Evolutionary conservation across 148 eudicot species (phyloP).

Genomic region (Euryodendron excelsum): DNA sequence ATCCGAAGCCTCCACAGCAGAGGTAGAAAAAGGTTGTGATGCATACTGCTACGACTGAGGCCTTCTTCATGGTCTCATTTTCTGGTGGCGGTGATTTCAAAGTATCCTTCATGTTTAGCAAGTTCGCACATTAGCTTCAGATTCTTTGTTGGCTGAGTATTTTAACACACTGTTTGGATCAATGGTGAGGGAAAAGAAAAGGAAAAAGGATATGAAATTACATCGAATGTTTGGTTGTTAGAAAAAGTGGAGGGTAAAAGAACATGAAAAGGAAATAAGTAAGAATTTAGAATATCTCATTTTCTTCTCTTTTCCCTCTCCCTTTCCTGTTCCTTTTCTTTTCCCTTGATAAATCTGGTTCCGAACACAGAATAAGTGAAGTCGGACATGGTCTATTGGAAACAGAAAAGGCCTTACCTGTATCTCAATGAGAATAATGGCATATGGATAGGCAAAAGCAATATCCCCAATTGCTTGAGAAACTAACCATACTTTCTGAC

Average conservation of each 20-base stretch:
- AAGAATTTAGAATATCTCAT: no score
- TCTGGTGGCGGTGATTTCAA: constrained; percentile 49
- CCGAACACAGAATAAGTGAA: no score
- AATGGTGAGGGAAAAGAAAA: no score
- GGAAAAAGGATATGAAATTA: no score
- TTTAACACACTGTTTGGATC: no score
- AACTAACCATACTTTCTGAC: constrained; percentile 51
- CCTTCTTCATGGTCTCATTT: constrained; percentile 65
- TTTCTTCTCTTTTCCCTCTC: no score
- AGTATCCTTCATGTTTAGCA: constrained; percentile 49
- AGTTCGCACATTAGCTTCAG: neutral
- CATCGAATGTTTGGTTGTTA: no score
- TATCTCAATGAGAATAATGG: constrained; percentile 57
- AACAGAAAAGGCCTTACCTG: constrained; percentile 34
- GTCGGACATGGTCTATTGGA: neutral
- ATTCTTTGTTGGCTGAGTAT: neutral
- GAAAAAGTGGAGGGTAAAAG: no score
- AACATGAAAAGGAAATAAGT: no score
- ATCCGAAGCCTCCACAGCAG: constrained; percentile 67
- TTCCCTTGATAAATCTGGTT: neutral
- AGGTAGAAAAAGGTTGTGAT: constrained; percentile 64
- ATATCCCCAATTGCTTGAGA: constrained; percentile 66
- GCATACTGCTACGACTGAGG: constrained; percentile 39
- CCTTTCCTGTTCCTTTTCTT: neutral
- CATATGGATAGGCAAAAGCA: constrained; percentile 63